Evolutionary conservation across 2,329 filamentous ascomycete genomes (phyloP).

Genomic region (Pseudopithomyces chartarum): DNA sequence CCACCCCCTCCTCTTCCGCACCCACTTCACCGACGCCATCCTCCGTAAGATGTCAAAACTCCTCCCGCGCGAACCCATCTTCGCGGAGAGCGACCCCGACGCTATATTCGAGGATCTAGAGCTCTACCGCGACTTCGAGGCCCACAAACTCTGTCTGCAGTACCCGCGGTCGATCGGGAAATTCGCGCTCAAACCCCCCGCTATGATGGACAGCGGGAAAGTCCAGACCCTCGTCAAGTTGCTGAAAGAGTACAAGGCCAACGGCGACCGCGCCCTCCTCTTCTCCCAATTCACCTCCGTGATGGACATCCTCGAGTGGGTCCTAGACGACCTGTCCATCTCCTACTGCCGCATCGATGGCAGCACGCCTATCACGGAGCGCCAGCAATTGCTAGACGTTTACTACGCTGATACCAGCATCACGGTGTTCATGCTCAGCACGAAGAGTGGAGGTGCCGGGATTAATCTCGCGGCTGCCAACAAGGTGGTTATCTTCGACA

Average conservation of each 20-base stretch:
- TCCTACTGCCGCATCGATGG: slow-evolving; percentile 87
- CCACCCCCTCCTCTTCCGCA: slow-evolving; percentile 85
- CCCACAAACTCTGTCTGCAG: slow-evolving; percentile 61
- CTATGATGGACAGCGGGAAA: slow-evolving; percentile 81
- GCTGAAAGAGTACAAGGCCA: slow-evolving; percentile 71
- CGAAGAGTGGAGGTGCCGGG: slow-evolving; percentile 92
- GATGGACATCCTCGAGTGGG: slow-evolving; percentile 85
- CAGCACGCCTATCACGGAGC: slow-evolving; percentile 76
- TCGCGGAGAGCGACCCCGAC: slow-evolving; percentile 55
- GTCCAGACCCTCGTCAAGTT: slow-evolving; percentile 80
- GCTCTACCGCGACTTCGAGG: slow-evolving; percentile 65
- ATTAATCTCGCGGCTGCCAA: slow-evolving; percentile 96
- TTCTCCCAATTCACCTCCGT: slow-evolving; percentile 94
- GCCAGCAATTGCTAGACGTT: slow-evolving; percentile 85
- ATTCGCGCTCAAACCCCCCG: slow-evolving; percentile 63
- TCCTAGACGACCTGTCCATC: slow-evolving; percentile 74
- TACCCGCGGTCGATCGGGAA: slow-evolving; percentile 58
- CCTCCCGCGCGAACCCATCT: slow-evolving; percentile 71
- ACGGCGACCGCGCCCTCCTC: slow-evolving; percentile 84
- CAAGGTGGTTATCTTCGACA: slow-evolving; percentile 97
- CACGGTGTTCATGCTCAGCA: slow-evolving; percentile 89
- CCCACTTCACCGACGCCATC: slow-evolving; percentile 75
- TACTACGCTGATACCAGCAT: slow-evolving; percentile 79
- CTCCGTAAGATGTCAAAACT: slow-evolving; percentile 79
- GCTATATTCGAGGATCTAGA: slow-evolving; percentile 60